A percentile compares a stretch with the other conserved stretches of the same genome.
phyloP scores from a whole-genome alignment of 805 yeast genomes.

The Candida maltosa region DNA sequence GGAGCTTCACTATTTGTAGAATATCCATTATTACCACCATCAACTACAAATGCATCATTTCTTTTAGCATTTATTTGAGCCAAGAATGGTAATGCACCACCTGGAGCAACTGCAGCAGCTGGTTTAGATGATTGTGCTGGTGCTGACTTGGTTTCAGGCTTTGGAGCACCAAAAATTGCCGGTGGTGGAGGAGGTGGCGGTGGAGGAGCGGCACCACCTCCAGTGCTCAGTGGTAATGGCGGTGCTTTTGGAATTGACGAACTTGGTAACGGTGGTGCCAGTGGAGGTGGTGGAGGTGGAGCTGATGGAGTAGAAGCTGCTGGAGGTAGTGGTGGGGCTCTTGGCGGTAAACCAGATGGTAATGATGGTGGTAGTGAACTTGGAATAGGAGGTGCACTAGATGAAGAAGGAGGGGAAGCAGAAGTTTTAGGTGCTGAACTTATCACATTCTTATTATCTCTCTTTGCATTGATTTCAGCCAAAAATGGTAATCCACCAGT shows the following conservation, averaged over 20 bases:
- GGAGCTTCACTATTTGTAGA: slow-evolving; percentile 13
- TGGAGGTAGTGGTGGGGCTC: slow-evolving; percentile 10
- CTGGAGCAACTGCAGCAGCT: slow-evolving; percentile 13
- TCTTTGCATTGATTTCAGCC: slow-evolving; percentile 54
- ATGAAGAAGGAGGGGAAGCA: slow-evolving; percentile 18
- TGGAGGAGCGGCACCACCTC: slow-evolving; percentile 13
- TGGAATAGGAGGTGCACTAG: slow-evolving; percentile 12
- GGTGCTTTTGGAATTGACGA: slow-evolving; percentile 10
- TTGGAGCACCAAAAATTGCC: slow-evolving; percentile 7
- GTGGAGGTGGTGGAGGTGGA: slow-evolving; percentile 8
- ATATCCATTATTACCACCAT: slow-evolving; percentile 13
- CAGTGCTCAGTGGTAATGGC: slow-evolving; percentile 12
- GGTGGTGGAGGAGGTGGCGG: slow-evolving; percentile 12
- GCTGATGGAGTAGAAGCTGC: slow-evolving; percentile 12
- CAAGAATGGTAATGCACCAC: slow-evolving; percentile 53
- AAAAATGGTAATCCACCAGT: slow-evolving; percentile 51
- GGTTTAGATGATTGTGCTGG: slow-evolving; percentile 6
- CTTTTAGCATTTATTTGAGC: slow-evolving; percentile 57
- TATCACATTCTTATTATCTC: slow-evolving; percentile 51
- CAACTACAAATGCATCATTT: slow-evolving; percentile 49
- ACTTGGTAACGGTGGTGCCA: slow-evolving; percentile 6
- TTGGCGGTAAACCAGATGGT: slow-evolving; percentile 17
- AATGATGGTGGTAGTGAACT: slow-evolving; percentile 9
- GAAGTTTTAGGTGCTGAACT: slow-evolving; percentile 25
- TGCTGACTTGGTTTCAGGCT: slow-evolving; percentile 11